Base-by-base conservation (phyloP, 2,329 filamentous ascomycete genomes). In the Chrysoporthe austroafricana region DNA sequence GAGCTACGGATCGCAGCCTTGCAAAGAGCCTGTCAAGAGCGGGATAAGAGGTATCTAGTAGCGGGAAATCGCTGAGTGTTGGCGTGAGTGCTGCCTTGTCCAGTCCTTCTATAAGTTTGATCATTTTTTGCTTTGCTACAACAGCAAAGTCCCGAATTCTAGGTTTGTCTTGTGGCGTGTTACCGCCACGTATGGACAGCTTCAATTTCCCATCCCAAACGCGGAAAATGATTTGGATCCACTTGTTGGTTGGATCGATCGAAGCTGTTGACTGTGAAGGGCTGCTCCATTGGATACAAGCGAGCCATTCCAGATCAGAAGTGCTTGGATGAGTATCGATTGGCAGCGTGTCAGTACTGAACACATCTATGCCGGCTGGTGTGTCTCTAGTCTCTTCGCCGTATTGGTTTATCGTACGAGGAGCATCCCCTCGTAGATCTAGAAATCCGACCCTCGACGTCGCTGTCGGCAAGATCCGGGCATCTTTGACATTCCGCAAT, bases 41-140 rank as follows among this genome's bases (percentile, higher is more conserved):
- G 50, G 66, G 64, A 65, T 74, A 74, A 9, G 69, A 70, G 56
- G 73, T 16, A 6, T 72, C 66, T 21, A 74, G 50, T 4, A 73
- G 70, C 1, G 72, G 72, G 44, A 71, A 73, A 67, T 74, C 73
- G 68, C 72, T 74, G 46, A 74, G 63, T 11, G 73, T 74, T 14
- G 73, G 73, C 59, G 71, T 67, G 5, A 62, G 52, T 13, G 67
- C 39, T 9, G 62, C 36, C n/a, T 44, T 18, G 62, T 42, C 50
- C 7, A 63, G 62, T 1, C 2, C 18, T 6, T 48, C 44, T 4
- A 48, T 18, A n/a, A 48, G 18, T 9, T n/a, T 21, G 6, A n/a
- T 48, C 18, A 48, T 6, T 3, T 48, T 18, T 18, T 9, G 18
- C n/a, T n/a, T 9, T 18, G 16, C 18, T 8, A 8, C 18, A n/a